Percentiles rank a stretch among this genome's conserved stretches.
phyloP scores from a whole-genome alignment of 2,329 filamentous ascomycete genomes.

The Rhinocladiella mackenziei region DNA sequence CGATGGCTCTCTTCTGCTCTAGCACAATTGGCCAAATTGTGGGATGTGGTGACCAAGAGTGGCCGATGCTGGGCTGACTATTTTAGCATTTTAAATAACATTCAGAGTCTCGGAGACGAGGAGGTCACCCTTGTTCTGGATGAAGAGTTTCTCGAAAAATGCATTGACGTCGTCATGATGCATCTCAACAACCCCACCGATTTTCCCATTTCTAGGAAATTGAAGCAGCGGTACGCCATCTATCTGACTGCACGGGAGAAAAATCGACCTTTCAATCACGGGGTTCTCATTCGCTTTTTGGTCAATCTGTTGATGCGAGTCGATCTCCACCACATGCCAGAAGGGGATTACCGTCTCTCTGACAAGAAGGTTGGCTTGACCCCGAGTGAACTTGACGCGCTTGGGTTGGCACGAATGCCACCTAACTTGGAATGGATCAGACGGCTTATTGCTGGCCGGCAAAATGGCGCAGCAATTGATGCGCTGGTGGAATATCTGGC shows the following conservation, averaged over 20 bases:
- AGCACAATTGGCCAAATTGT: conserved; percentile 15
- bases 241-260: conserved; percentile 44
- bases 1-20: conserved; percentile 13
- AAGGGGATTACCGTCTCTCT: conserved; percentile 42
- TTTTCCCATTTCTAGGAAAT: conserved; percentile 12
- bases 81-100: conserved; percentile 65
- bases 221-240: conserved; percentile 41
- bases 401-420: conserved; percentile 18
- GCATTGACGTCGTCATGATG: conserved; percentile 58
- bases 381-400: conserved; percentile 12
- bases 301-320: conserved; percentile 33
- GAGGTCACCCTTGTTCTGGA: conserved; percentile 60
- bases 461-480: conserved; percentile 51
- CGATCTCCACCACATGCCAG: conserved; percentile 39
- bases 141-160: conserved; percentile 56
- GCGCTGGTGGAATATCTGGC: conserved; percentile 58
- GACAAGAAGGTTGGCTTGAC: conserved; percentile 22
- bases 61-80: conserved; percentile 69
- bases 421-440: conserved; percentile 53
- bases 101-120: conserved; percentile 58
- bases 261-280: conserved; percentile 44
- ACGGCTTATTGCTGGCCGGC: conserved; percentile 62
- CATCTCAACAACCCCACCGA: conserved; percentile 20
- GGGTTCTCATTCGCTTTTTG: conserved; percentile 42
- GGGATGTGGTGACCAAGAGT: conserved; percentile 19